Evolutionary conservation across 768 basidiomycete species (phyloP).

Genomic region (Termitomyces sp.): DNA sequence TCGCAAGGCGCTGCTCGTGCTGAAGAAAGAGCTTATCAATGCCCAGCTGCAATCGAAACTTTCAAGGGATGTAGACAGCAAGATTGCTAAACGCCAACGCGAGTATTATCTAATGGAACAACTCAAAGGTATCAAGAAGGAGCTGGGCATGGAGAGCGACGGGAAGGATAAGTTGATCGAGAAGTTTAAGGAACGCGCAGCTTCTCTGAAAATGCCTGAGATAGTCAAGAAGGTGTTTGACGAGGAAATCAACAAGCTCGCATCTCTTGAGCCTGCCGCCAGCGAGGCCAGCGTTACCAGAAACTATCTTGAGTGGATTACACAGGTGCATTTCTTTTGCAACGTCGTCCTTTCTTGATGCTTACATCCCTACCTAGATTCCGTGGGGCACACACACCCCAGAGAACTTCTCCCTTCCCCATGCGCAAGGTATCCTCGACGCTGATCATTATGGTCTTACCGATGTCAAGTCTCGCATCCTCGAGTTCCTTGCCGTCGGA

Average conservation of each 20-base stretch:
- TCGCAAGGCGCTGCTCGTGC: conserved; percentile 83
- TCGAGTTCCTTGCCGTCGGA: conserved; percentile 95
- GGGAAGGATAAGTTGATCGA: conserved; percentile 94
- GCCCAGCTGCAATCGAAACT: conserved; percentile 94
- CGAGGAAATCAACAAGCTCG: conserved; percentile 89
- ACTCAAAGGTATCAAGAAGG: conserved; percentile 94
- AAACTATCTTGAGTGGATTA: conserved; percentile 93
- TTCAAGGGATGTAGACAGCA: conserved; percentile 87
- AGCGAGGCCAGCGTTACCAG: conserved; percentile 92
- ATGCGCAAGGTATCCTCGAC: conserved; percentile 82
- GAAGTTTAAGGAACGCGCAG: conserved; percentile 86
- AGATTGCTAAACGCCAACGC: conserved; percentile 90
- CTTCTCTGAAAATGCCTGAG: conserved; percentile 83
- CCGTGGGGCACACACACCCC: conserved; percentile 96
- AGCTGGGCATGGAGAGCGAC: conserved; percentile 91
- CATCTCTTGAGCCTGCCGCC: conserved; percentile 85
- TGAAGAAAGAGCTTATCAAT: conserved; percentile 98
- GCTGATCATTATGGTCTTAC: conserved; percentile 93
- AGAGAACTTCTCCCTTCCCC: conserved; percentile 87
- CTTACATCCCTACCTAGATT: conserved; percentile 42
- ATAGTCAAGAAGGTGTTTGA: conserved; percentile 91
- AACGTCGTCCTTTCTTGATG: neutral
- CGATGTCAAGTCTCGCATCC: conserved; percentile 90
- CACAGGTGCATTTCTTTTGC: conserved; percentile 47
- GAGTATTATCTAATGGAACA: conserved; percentile 98